phyloP scores from a whole-genome alignment of 116 monocot genomes.

The Phalaenopsis hybrid region DNA sequence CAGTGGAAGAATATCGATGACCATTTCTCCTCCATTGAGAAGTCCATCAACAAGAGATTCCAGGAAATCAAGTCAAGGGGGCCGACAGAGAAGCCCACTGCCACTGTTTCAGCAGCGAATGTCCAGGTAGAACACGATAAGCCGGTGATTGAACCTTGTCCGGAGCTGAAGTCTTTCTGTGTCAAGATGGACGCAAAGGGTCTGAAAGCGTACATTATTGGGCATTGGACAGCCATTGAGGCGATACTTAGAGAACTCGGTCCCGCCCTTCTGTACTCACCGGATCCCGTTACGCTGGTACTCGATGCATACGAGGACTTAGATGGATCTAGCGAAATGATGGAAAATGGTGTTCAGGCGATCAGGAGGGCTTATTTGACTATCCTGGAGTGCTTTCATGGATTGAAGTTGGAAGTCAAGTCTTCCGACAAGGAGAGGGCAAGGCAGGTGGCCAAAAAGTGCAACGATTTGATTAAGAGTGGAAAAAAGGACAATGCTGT shows the following conservation, averaged over 20 bases:
- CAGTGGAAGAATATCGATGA: conserved; percentile 59
- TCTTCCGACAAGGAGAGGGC: conserved; percentile 27
- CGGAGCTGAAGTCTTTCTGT: conserved; percentile 40
- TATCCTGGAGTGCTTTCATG: conserved; percentile 37
- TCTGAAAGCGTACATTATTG: conserved; percentile 25
- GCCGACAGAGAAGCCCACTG: not conserved
- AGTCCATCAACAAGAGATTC: conserved; percentile 40
- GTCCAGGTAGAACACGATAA: not conserved
- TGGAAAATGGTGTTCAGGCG: conserved; percentile 11
- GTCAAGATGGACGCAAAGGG: conserved; percentile 42
- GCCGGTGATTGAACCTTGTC: conserved; percentile 8
- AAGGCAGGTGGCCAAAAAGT: conserved; percentile 29
- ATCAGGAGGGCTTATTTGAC: conserved; percentile 29
- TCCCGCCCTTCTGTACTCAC: conserved; percentile 33
- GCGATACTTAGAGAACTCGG: conserved; percentile 25
- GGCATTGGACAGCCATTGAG: conserved; percentile 19
- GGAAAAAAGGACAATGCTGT: conserved; percentile 21
- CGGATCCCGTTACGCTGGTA: conserved; percentile 43
- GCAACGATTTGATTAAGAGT: conserved; percentile 27
- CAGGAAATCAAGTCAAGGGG: conserved; percentile 13
- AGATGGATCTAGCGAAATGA: not conserved
- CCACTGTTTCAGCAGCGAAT: not conserved
- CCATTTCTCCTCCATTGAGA: conserved; percentile 37
- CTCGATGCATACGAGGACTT: conserved; percentile 34
- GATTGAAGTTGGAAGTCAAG: conserved; percentile 20